Evolutionary conservation across 257 asterid species (phyloP), one percentile per base, ranked within the genome.

Genomic region (Przewalskia tangutica): DNA sequence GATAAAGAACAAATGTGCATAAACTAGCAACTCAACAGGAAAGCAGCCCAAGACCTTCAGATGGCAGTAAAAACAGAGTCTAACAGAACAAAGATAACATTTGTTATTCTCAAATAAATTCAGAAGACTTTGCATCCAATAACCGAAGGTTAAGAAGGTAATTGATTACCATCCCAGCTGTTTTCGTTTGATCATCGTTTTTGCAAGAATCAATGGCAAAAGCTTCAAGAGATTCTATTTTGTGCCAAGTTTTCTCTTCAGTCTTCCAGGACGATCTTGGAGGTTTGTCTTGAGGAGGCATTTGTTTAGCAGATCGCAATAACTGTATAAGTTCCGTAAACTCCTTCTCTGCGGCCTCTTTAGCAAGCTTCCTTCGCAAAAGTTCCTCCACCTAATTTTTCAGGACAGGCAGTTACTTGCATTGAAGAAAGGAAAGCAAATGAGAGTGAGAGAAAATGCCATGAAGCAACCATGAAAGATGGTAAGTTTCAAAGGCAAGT

Each of bases 341-440:
- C 85, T 93, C 98, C 86, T 84, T 93, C 70, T 91, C 97, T 38
- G 91, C 95, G 65, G 90, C 91, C 85, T 91, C 97, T 88, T 89
- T 90, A 85, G 94, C 93, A 82, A 54, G 85, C 90, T 93, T 93
- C 89, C 88, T 89, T 82, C 75, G 87, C 68, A 86, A 81, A 85
- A 96, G 95, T 91, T 96, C 95, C 85, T 93, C 97, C 46, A 96
- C 98, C 99, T 96, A 85, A 66, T 81, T 81, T 68, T 77, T 56
- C 84, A 80, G 81, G 62, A 7, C 62, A 75, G 56, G 23, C 62
- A 23, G 55, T 87, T 65, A 67, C 75, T 55, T 20, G 51, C 18
- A 82, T 66, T n/a, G 36, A 75, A 82, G 53, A 38, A 77, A 11
- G 77, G 51, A 6, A 71, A 48, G 76, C 60, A 79, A 75, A 76